Evolutionary conservation across 2,329 filamentous ascomycete genomes (phyloP), one percentile per base, ranked within the genome.

Genomic region (Chaetomium sp.): DNA sequence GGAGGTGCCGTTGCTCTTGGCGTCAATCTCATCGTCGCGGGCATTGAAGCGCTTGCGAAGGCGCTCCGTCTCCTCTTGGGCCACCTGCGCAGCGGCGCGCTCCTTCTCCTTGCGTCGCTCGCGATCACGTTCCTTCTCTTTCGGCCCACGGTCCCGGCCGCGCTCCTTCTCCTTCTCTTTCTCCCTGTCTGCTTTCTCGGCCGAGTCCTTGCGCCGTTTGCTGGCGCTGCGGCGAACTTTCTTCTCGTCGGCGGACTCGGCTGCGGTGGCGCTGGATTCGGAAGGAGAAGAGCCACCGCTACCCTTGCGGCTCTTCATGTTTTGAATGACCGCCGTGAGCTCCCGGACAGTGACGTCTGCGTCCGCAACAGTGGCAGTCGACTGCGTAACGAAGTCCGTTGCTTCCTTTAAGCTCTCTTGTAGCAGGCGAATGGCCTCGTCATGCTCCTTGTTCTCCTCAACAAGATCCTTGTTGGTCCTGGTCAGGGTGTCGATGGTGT

Each of bases 1-100:
- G 55, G 53, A 49, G 7, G 64, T 63, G 11, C 55, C 55, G 58
- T 57, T 62, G 59, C 60, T 65, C 42, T 65, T 62, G 9, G 64
- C 66, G 59, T 65, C 65, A 59, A 64, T 65, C 35, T 63, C 64
- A 4, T 66, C 66, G 50, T 47, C 61, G 52, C 62, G 63, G 33
- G 55, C 38, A 46, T 63, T 60, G 60, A 71, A 70, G 48, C 69
- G 67, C 53, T 64, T 62, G 49, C 66, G 65, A 43, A 70, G 65
- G 9, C 62, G 63, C 40, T 64, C 63, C 44, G 52, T 63, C 38
- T 65, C 61, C 11, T 57, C 45, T 35, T 49, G 49, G 8, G 19
- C 34, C 4, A 45, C 48, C 10, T 27, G 19, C 19, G 19, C 19
- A 27, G 19, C 19, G 19, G 19, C 19, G 19, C 50, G 41, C 48